phyloP scores from a whole-genome alignment of 2,329 filamentous ascomycete genomes.

The Fonsecaea erecta region DNA sequence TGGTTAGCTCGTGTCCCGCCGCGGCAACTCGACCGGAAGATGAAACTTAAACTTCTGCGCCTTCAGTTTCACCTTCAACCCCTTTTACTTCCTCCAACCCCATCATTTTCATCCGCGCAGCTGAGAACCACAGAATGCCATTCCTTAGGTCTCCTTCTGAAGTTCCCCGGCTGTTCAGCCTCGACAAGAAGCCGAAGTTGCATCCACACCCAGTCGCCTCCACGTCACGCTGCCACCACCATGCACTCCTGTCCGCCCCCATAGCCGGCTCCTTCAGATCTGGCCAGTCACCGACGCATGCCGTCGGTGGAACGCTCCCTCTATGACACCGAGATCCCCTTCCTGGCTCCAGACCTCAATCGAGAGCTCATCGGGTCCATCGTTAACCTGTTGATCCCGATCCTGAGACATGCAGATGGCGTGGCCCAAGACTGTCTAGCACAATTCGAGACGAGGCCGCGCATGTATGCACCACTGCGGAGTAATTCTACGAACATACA shows the following conservation, averaged over 20 bases:
- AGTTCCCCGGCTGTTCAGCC: constrained; percentile 21
- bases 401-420: constrained; percentile 36
- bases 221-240: constrained; percentile 10
- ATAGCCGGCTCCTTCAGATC: constrained; percentile 16
- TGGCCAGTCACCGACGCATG: constrained; percentile 19
- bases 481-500: background rate
- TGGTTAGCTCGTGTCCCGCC: background rate
- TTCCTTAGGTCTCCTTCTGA: constrained; percentile 13
- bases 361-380: constrained; percentile 20
- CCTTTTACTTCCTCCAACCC: constrained; percentile 18
- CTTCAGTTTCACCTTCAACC: constrained; percentile 27
- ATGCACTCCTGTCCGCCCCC: constrained; percentile 24
- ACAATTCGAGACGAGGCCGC: constrained; percentile 29
- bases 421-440: constrained; percentile 25
- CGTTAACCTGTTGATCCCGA: constrained; percentile 18
- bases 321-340: constrained; percentile 24
- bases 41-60: constrained; percentile 24
- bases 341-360: constrained; percentile 20
- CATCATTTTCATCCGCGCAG: constrained; percentile 12
- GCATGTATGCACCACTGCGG: constrained; percentile 10
- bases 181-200: constrained; percentile 14
- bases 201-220: constrained; percentile 31
- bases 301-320: constrained; percentile 24
- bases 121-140: constrained; percentile 20
- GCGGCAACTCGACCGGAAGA: constrained; percentile 7